Evolutionary conservation across 2,329 filamentous ascomycete species (phyloP).

Genomic region (Capronia americana): DNA sequence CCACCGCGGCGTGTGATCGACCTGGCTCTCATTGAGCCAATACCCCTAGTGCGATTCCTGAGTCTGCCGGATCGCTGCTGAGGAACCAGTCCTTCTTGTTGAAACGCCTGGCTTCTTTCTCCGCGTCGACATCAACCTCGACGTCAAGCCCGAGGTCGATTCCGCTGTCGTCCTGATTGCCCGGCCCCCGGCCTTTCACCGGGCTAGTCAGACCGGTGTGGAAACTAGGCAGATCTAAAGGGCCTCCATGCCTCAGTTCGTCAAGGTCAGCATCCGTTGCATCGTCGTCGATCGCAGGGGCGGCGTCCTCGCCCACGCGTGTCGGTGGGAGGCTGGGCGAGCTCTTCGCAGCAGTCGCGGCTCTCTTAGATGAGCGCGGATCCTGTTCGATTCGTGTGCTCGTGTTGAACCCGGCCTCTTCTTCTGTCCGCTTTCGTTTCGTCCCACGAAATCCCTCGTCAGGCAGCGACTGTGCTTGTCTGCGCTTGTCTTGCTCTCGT

Average conservation of each 20-base stretch:
- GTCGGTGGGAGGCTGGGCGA: conserved; percentile 26
- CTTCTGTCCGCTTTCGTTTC: conserved; percentile 34
- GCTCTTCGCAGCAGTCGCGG: conserved; percentile 9
- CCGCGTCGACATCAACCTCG: conserved; percentile 48
- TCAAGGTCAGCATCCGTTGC: conserved; percentile 39
- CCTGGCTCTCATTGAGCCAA: conserved; percentile 21
- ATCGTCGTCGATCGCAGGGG: conserved; percentile 29
- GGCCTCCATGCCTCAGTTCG: conserved; percentile 37
- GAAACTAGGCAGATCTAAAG: conserved; percentile 39
- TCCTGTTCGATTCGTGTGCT: conserved; percentile 16
- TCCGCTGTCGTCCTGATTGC: conserved; percentile 37
- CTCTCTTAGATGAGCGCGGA: conserved; percentile 24
- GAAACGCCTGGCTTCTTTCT: conserved; percentile 39
- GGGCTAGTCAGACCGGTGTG: conserved; percentile 38
- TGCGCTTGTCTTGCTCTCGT: conserved; percentile 37
- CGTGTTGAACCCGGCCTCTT: conserved; percentile 20
- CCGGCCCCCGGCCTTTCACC: conserved; percentile 28
- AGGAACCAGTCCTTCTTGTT: conserved; percentile 41
- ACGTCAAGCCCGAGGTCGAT: conserved; percentile 39
- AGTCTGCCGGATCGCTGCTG: conserved; percentile 39
- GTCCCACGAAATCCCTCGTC: conserved; percentile 12
- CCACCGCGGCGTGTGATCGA: conserved; percentile 2
- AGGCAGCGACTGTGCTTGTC: conserved; percentile 24
- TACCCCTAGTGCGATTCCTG: conserved; percentile 32
- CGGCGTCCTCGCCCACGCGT: conserved; percentile 12